Evolutionary conservation across 768 basidiomycete genomes (phyloP), one percentile per base, ranked within the genome.

Genomic region (Serendipita sp.): DNA sequence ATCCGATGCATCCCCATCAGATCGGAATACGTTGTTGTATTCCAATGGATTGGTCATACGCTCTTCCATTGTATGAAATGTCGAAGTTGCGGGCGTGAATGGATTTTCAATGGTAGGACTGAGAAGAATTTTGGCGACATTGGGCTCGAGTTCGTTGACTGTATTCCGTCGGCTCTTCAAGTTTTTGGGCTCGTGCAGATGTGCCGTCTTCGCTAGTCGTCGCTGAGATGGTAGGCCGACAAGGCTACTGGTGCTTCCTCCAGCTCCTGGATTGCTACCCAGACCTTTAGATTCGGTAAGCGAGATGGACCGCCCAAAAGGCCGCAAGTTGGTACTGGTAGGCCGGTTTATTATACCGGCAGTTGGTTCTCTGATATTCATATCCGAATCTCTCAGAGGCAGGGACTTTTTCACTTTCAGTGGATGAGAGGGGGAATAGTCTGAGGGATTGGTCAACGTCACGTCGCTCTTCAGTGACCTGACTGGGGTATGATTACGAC

Each of bases 131-230:
- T 18, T 8, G 8, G 34, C 24, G 8, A 10, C 24, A 37, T n/a
- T 24, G 24, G 10, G 28, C 1, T 28, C 24, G 10, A 10, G 56
- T 32, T 60, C 56, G 28, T 30, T 35, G 24, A 37, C 56, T 32
- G 56, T 60, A 35, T 51, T 51, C 56, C 56, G 16, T n/a, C 35
- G 56, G 34, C 56, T 60, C 28, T n/a, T 16, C 34, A 16, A 8
- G 56, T 60, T 60, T 34, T 65, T 64, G 16, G 66, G 65, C 37
- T 69, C 68, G 44, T 69, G 68, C 44, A 69, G 28, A 46, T 69
- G 68, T 10, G 68, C 53, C 37, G 65, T 67, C 41, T 66, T 66
- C 16, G 66, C 66, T 5, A 67, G 65, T 45, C 45, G 24, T 24
- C 58, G 65, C 24, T 30, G 30, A 15, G 63, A 65, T 4, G 16